phyloP scores from a whole-genome alignment of 2,329 filamentous ascomycete species.

The Cryphonectria parasitica region DNA sequence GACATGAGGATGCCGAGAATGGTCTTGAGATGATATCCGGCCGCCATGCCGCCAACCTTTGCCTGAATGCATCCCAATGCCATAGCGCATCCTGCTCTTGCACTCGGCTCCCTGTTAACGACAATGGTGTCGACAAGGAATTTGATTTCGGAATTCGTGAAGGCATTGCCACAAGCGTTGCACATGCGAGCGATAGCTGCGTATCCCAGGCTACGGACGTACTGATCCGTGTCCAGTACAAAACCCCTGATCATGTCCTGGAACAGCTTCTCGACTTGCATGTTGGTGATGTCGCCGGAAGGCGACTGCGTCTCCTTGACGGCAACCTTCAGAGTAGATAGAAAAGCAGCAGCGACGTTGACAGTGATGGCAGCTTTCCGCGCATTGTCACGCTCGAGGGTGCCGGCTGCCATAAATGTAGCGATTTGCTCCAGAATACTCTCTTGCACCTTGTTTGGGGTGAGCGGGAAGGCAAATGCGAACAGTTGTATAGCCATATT shows the following conservation, averaged over 20 bases:
- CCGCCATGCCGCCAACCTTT: slow-evolving; percentile 96
- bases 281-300: slow-evolving; percentile 72
- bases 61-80: slow-evolving; percentile 92
- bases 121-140: slow-evolving; percentile 93
- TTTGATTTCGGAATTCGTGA: slow-evolving; percentile 85
- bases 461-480: slow-evolving; percentile 85
- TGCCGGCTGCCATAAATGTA: slow-evolving; percentile 81
- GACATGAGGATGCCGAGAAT: slow-evolving; percentile 99
- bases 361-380: slow-evolving; percentile 89
- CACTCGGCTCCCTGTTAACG: slow-evolving; percentile 88
- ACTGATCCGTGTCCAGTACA: slow-evolving; percentile 81
- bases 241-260: slow-evolving; percentile 76
- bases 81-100: slow-evolving; percentile 91
- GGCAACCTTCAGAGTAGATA: slow-evolving; percentile 81
- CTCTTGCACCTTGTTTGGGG: slow-evolving; percentile 90
- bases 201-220: slow-evolving; percentile 83
- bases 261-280: slow-evolving; percentile 80
- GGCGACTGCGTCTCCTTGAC: slow-evolving; percentile 77
- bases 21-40: slow-evolving; percentile 93
- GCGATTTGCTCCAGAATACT: slow-evolving; percentile 93
- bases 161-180: slow-evolving; percentile 79
- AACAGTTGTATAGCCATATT: slow-evolving; percentile 94
- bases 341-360: slow-evolving; percentile 82
- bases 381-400: slow-evolving; percentile 82
- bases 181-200: slow-evolving; percentile 86